phyloP scores from a whole-genome alignment of 1,284 basidiomycete species.

The Cutaneotrichosporon mucoides region DNA sequence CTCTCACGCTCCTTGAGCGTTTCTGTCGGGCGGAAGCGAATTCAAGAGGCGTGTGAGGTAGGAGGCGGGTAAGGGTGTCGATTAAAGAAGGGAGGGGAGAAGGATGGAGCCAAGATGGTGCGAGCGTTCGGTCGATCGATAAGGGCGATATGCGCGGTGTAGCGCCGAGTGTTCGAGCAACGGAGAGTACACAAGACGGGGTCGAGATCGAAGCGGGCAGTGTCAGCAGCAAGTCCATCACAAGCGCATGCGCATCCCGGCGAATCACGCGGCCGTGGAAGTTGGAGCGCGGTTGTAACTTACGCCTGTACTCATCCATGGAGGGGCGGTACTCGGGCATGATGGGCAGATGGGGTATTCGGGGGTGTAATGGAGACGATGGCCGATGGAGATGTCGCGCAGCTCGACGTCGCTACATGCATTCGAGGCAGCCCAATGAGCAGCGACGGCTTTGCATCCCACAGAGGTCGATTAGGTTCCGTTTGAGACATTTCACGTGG shows the following conservation, averaged over 20 bases:
- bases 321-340: constrained; percentile 27
- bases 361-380: constrained; percentile 6
- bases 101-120: neutral
- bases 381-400: neutral
- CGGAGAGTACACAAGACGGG: no score
- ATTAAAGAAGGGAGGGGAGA: neutral
- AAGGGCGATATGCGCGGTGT: no score
- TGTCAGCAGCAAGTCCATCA: no score
- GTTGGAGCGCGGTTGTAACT: constrained; percentile 7
- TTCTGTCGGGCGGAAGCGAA: constrained; percentile 35
- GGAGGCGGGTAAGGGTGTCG: neutral
- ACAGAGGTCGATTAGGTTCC: constrained; percentile 8
- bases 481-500: neutral
- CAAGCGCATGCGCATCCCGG: no score
- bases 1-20: constrained; percentile 62
- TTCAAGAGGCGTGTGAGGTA: neutral
- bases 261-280: no score
- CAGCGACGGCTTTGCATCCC: constrained; percentile 7
- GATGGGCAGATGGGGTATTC: constrained; percentile 2
- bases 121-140: no score
- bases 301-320: constrained; percentile 39
- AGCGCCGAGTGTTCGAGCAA: no score
- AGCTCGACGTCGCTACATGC: neutral
- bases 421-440: constrained; percentile 12
- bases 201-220: no score